Evolutionary conservation across 441 rosid genomes (phyloP).

Genomic region (Geranium incanum): DNA sequence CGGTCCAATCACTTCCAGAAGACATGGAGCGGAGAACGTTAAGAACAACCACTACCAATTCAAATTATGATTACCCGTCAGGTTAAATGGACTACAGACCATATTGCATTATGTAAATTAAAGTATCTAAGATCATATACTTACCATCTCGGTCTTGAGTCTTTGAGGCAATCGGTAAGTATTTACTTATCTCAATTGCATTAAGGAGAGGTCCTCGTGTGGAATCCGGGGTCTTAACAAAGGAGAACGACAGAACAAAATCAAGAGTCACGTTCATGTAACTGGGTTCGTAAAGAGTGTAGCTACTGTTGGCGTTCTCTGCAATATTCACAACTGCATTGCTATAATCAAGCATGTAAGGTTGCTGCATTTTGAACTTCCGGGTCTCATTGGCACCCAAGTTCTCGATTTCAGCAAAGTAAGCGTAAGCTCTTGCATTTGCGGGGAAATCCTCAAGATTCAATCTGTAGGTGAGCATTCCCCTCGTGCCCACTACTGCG

Average conservation of each 20-base stretch:
- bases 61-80: slow-evolving; percentile 14
- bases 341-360: slow-evolving; percentile 64
- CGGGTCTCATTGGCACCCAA: slow-evolving; percentile 58
- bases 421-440: slow-evolving; percentile 84
- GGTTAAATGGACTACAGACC: slow-evolving; percentile 1
- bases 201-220: slow-evolving; percentile 73
- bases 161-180: slow-evolving; percentile 53
- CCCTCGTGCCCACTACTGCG: slow-evolving; percentile 82
- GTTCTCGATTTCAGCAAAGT: slow-evolving; percentile 85
- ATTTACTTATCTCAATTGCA: slow-evolving; percentile 88
- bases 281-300: slow-evolving; percentile 87
- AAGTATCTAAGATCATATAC: slow-evolving; percentile 16
- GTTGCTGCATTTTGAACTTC: slow-evolving; percentile 60
- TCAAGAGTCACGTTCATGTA: slow-evolving; percentile 77
- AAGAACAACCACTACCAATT: slow-evolving; percentile 50
- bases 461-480: slow-evolving; percentile 58
- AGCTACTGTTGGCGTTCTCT: slow-evolving; percentile 91
- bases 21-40: slow-evolving; percentile 46
- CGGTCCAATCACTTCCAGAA: slow-evolving; percentile 42
- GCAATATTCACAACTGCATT: slow-evolving; percentile 86
- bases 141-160: slow-evolving; percentile 61
- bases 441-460: slow-evolving; percentile 93
- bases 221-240: slow-evolving; percentile 68
- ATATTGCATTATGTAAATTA: background rate
- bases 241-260: slow-evolving; percentile 69